A percentile compares a stretch with the other conserved stretches of the same genome.
Evolutionary conservation across 768 basidiomycete genomes (phyloP).

Genomic region (Macrolepiota albuminosa): DNA sequence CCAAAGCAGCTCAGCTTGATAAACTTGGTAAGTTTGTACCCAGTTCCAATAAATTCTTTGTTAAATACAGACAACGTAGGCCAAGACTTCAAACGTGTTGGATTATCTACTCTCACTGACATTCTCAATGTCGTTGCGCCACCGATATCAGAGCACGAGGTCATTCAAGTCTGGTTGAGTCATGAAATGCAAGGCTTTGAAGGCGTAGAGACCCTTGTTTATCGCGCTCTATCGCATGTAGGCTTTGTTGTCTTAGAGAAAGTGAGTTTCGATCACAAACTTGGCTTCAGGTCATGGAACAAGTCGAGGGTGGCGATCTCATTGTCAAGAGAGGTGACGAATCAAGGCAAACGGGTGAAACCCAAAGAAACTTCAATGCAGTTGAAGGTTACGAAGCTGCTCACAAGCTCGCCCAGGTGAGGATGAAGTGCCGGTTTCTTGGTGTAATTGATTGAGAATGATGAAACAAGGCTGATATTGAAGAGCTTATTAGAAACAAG

Average conservation of each 20-base stretch:
- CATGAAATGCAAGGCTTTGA: constrained; percentile 98
- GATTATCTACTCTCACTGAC: constrained; percentile 84
- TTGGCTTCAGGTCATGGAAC: constrained; percentile 74
- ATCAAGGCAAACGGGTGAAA: constrained; percentile 55
- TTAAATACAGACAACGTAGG: constrained; percentile 5
- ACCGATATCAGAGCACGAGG: constrained; percentile 97
- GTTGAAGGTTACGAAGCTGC: constrained; percentile 86
- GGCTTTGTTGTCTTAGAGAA: constrained; percentile 17
- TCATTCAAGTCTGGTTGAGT: constrained; percentile 91
- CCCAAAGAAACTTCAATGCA: constrained; percentile 66
- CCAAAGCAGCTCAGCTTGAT: constrained; percentile 85
- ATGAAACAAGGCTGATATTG: constrained; percentile 63
- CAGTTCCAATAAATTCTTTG: neutral
- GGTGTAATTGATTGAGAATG: neutral
- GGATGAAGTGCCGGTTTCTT: constrained; percentile 12
- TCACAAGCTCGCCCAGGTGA: constrained; percentile 78
- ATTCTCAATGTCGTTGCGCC: constrained; percentile 96
- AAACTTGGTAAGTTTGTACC: constrained; percentile 62
- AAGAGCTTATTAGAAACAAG: constrained; percentile 68
- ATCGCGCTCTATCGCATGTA: constrained; percentile 79
- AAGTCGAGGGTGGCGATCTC: constrained; percentile 90
- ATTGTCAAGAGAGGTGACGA: constrained; percentile 82
- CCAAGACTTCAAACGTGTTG: constrained; percentile 84
- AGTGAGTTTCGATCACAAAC: neutral
- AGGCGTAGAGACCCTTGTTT: constrained; percentile 91